Conservation (phyloP, 1,284 basidiomycete genomes). For the Ceratobasidium sp. region DNA sequence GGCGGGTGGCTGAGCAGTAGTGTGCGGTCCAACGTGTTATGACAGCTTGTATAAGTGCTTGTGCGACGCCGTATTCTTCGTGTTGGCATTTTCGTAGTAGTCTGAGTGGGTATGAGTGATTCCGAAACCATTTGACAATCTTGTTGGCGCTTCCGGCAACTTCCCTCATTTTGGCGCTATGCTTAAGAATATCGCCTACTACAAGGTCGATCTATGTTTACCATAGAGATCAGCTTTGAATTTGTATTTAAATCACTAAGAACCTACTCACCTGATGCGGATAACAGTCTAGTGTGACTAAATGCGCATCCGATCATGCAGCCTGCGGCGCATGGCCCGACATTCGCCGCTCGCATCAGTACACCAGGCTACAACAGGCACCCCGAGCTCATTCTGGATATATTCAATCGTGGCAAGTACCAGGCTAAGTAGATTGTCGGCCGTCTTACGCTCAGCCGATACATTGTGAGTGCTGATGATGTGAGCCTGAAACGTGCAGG, state of each 20-base stretch:
- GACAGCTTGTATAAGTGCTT: neutral
- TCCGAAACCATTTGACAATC: slow-evolving; percentile 6
- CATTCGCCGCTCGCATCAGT: neutral
- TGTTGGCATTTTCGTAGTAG: neutral
- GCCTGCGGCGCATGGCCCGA: neutral
- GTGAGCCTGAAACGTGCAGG: neutral
- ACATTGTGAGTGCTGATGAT: slow-evolving; percentile 1
- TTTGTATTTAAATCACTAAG: neutral
- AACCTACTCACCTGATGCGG: neutral
- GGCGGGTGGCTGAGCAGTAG: neutral
- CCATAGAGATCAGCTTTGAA: no score
- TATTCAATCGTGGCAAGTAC: neutral
- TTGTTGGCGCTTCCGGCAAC: neutral
- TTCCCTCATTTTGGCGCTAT: neutral
- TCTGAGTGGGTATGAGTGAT: neutral
- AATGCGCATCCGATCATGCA: neutral
- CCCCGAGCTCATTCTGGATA: neutral
- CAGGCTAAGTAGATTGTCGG: neutral
- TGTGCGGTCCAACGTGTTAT: neutral
- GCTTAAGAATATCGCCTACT: slow-evolving; percentile 8
- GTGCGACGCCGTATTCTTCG: neutral
- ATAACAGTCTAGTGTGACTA: neutral
- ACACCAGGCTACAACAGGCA: neutral
- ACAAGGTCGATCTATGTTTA: no score
- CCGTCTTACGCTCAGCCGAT: neutral